Evolutionary conservation across 768 basidiomycete species (phyloP), one percentile per base, ranked within the genome.

Genomic region (Butyriboletus loyo): DNA sequence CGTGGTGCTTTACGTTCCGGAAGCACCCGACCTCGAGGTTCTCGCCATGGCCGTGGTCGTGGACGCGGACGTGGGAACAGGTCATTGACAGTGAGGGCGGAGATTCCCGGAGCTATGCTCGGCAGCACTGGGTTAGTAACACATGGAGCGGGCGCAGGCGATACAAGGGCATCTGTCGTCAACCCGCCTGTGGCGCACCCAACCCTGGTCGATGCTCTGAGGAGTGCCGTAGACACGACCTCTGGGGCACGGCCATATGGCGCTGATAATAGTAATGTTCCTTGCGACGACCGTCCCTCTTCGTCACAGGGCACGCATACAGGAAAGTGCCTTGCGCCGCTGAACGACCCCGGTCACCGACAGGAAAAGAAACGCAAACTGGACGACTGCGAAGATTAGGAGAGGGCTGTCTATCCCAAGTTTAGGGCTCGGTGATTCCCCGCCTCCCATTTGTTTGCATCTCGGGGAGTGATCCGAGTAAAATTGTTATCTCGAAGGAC

Each of bases 281-380:
- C 31, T 41, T 17, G 45, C 19, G 22, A 22, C 6, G 17, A 42
- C 1, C 10, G 14, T 2, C 15, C 30, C 1, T 38, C 14, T 5
- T 19, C 32, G 5, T 35, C 40, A 27, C 44, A 7, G 17, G 27
- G 22, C 39, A 36, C 15, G 15, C 30, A 13, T 17, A 31, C 22
- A 27, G 27, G 17, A n/a, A n/a, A 28, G 13, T 15, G 4, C 13
- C 31, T 21, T 27, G 14, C 2, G n/a, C 21, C 24, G 1, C 7
- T 8, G 25, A 30, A 17, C 14, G 53, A 54, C 41, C 47, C 46
- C 42, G n/a, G 37, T 1, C 54, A 54, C 54, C 49, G 21, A 13
- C 36, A 14, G 14, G n/a, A n/a, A 31, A 69, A 50, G 49, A 66
- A 62, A 48, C 65, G 67, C 25, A 69, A 54, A 41, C 11, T 69